Evolutionary conservation across 1,284 basidiomycete species (phyloP), one percentile per base, ranked within the genome.

Genomic region (Cryptococcus maquisensis): DNA sequence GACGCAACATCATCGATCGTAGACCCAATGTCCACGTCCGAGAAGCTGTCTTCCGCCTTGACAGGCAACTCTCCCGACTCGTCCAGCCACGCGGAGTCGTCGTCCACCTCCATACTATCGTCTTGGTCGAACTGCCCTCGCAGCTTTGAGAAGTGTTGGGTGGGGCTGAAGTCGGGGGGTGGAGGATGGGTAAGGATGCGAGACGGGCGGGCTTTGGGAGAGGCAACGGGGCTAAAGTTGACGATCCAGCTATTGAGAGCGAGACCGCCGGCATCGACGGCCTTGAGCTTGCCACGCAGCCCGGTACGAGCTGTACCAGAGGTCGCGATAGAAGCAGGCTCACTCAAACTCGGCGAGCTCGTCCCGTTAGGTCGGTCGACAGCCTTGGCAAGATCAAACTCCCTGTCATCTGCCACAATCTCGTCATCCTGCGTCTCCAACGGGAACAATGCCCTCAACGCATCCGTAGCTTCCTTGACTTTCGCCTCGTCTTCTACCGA

Each of bases 21-120:
- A 6, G 68, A 72, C 12, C 53, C 55, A 8, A 68, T 48, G 35
- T 72, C 72, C 16, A 63, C 52, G 44, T 72, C 71, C 2, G 68
- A 71, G 23, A 69, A 61, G 2, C 62, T 52, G 28, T 74, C 72
- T 35, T 73, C 71, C 3, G 61, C 69, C 47, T 69, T 67, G 20
- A 74, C 67, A 8, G 71, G 71, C 10, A 70, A 54, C 37, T 71
- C 68, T 12, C 70, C 72, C 18, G 56, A 59, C 49, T 73, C 71
- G 54, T 70, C 68, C 52, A 69, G 57, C 69, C 70, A 72, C 1
- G 59, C 49, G 23, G 57, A 49, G 26, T 63, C 59, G 23, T 61
- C 61, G 35, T 69, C 68, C 12, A 73, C 61, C 23, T 71, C 71
- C 61, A 69, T 65, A 26, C 63, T 58, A 52, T 51, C 47, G n/a